Evolutionary conservation across 345 rosid species (phyloP).

Genomic region (Bruguiera gymnorhiza): DNA sequence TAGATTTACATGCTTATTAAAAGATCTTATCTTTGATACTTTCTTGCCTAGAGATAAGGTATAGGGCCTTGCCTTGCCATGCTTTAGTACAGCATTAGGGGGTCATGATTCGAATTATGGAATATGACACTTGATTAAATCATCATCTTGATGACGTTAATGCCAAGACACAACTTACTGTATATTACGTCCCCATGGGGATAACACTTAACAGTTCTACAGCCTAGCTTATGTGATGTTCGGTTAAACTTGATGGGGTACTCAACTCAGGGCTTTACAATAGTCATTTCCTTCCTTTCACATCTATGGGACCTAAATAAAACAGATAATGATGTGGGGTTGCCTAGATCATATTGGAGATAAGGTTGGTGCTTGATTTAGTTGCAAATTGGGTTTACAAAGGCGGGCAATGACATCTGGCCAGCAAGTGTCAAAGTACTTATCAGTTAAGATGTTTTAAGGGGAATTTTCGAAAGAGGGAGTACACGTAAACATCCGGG

Average conservation of each 20-base stretch:
- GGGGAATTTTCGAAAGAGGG: slow-evolving; percentile 12
- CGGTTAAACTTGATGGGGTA: slow-evolving; percentile 9
- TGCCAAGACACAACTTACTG: neutral
- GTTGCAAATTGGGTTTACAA: slow-evolving; percentile 16
- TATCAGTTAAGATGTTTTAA: slow-evolving; percentile 12
- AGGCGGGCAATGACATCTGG: slow-evolving; percentile 25
- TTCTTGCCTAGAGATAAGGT: slow-evolving; percentile 35
- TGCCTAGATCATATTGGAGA: slow-evolving; percentile 12
- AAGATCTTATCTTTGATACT: slow-evolving; percentile 40
- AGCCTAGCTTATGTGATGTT: neutral
- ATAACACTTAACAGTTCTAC: neutral
- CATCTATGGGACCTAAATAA: neutral
- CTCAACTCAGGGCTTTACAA: neutral
- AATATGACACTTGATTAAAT: slow-evolving; percentile 18
- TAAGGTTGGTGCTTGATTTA: slow-evolving; percentile 30
- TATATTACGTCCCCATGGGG: neutral
- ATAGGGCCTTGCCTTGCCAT: slow-evolving; percentile 29
- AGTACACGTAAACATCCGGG: slow-evolving; percentile 20
- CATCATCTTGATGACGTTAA: neutral
- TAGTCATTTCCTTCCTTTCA: neutral
- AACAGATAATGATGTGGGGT: slow-evolving; percentile 29
- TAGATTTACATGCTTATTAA: slow-evolving; percentile 2
- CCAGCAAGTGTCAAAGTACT: slow-evolving; percentile 27
- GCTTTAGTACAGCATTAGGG: slow-evolving; percentile 46
- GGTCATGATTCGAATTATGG: slow-evolving; percentile 36